Percentiles rank a stretch among this genome's conserved stretches.
Evolutionary conservation across 2,329 filamentous ascomycete species (phyloP).

Genomic region (Cladosporium sp.): DNA sequence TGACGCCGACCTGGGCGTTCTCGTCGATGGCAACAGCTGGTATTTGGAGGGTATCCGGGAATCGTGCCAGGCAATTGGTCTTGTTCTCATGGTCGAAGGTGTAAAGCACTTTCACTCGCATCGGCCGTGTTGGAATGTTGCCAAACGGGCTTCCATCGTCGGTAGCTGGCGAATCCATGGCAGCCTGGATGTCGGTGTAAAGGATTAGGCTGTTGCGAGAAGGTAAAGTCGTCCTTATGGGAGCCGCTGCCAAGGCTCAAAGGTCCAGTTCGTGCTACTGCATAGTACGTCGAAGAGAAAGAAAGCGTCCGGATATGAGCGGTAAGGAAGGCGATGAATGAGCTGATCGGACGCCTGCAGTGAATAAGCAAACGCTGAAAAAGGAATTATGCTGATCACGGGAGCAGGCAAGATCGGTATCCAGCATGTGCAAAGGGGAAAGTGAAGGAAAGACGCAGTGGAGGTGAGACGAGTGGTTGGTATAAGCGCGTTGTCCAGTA

Average conservation of each 20-base stretch:
- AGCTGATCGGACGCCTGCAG: neutral
- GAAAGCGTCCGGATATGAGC: neutral
- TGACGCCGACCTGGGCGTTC: slow-evolving; percentile 73
- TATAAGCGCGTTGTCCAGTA: neutral
- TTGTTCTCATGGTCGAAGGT: slow-evolving; percentile 88
- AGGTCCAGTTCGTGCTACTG: slow-evolving; percentile 24
- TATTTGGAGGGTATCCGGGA: slow-evolving; percentile 73
- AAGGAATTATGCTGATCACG: neutral
- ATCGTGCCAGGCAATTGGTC: slow-evolving; percentile 82
- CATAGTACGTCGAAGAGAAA: slow-evolving; percentile 19
- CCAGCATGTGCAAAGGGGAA: slow-evolving; percentile 3
- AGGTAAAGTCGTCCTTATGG: slow-evolving; percentile 13
- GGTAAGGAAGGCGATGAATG: neutral
- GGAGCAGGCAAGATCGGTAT: neutral
- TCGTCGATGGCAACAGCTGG: slow-evolving; percentile 80
- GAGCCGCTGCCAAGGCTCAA: slow-evolving; percentile 22
- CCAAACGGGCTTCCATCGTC: slow-evolving; percentile 25
- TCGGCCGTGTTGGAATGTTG: slow-evolving; percentile 38
- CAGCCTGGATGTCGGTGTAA: slow-evolving; percentile 23
- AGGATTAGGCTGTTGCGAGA: slow-evolving; percentile 20
- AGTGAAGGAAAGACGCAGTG: neutral
- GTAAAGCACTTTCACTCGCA: slow-evolving; percentile 87
- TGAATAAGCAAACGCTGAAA: neutral
- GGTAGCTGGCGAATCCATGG: slow-evolving; percentile 11
- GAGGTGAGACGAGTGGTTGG: neutral